These are phyloP conservation scores for Neolentinus lepideus DNA, from an alignment of 1,284 basidiomycete species.

Conservation along the genomic window DNA sequence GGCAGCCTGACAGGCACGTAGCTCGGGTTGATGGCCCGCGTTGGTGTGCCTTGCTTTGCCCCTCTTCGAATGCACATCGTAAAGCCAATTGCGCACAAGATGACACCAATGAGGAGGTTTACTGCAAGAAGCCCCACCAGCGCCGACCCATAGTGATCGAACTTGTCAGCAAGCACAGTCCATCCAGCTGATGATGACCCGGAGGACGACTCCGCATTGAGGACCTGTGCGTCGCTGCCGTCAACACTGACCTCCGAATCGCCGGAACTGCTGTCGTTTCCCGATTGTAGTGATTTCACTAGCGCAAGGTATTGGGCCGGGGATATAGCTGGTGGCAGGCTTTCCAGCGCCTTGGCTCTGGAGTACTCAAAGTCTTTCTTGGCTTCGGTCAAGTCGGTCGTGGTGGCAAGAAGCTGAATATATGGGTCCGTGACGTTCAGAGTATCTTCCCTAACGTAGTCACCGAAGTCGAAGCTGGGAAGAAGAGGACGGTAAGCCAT, in stretches of 20 bases:
- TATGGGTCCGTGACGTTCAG: slow-evolving; percentile 18
- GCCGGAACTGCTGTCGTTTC: background rate
- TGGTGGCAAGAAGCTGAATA: slow-evolving; percentile 23
- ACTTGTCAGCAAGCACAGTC: background rate
- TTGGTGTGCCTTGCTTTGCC: background rate
- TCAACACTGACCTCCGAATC: background rate
- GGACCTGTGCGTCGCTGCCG: background rate
- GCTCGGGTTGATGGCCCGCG: background rate
- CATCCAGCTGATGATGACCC: background rate
- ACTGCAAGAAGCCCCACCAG: background rate
- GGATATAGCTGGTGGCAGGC: background rate
- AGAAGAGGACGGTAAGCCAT: background rate
- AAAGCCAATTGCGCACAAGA: background rate
- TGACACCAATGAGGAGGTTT: background rate
- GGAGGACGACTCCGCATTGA: background rate
- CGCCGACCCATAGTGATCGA: background rate
- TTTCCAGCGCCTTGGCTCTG: background rate
- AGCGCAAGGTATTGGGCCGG: background rate
- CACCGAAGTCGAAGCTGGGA: slow-evolving; percentile 33
- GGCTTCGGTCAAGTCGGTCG: slow-evolving; percentile 3
- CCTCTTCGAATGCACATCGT: background rate
- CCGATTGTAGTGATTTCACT: background rate
- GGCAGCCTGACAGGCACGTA: background rate
- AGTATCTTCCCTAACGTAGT: slow-evolving; percentile 17
- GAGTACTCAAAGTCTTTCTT: background rate